phyloP scores from a whole-genome alignment of 2,329 filamentous ascomycete species.

The Sarocladium strictum region DNA sequence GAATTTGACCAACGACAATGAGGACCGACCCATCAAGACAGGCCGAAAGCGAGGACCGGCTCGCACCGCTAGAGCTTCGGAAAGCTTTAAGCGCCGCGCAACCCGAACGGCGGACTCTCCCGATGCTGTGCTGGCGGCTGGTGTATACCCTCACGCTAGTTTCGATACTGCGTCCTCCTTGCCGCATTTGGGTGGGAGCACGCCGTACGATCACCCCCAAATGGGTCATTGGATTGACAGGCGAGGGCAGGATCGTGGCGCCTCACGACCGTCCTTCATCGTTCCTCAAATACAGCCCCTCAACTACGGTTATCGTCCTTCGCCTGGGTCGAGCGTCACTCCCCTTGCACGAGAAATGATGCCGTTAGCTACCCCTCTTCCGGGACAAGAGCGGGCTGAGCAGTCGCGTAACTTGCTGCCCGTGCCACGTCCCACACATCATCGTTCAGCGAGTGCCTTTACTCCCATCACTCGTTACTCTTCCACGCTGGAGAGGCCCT shows the following conservation, averaged over 20 bases:
- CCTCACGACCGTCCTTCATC: slow-evolving; percentile 15
- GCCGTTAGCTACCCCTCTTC: neutral
- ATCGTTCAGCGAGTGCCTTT: slow-evolving; percentile 18
- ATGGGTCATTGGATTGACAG: neutral
- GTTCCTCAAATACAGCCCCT: slow-evolving; percentile 19
- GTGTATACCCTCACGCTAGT: neutral
- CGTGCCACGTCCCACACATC: slow-evolving; percentile 15
- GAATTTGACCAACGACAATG: slow-evolving; percentile 38
- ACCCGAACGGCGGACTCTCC: neutral
- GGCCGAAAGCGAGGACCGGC: neutral
- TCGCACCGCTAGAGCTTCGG: neutral
- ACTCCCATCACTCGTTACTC: slow-evolving; percentile 12
- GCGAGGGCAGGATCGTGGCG: slow-evolving; percentile 2
- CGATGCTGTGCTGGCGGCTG: neutral
- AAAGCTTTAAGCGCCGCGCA: neutral
- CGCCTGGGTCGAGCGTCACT: neutral
- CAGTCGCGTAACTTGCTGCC: neutral
- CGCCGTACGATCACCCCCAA: neutral
- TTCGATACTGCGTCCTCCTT: neutral
- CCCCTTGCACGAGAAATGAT: neutral
- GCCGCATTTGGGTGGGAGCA: neutral
- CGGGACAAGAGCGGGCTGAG: neutral
- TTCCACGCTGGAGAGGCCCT: slow-evolving; percentile 12
- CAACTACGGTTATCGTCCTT: slow-evolving; percentile 13
- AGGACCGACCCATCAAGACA: slow-evolving; percentile 9